Evolutionary conservation across 345 rosid species (phyloP).

Genomic region (Salix viminalis): DNA sequence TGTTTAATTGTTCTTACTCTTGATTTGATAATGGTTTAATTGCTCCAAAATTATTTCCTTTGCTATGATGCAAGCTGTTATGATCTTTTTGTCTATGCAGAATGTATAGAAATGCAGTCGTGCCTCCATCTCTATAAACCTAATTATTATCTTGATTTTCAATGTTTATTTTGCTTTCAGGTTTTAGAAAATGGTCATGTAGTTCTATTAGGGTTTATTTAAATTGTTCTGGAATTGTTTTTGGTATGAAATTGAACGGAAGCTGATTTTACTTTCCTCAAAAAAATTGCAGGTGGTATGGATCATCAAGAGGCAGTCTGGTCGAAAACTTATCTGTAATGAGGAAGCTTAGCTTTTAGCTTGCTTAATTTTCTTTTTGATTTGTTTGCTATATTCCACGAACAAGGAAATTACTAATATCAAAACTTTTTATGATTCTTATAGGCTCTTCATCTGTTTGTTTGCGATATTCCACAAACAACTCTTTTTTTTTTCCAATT

Average conservation of each 20-base stretch:
- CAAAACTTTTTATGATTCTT: neutral
- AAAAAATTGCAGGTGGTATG: neutral
- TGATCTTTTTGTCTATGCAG: neutral
- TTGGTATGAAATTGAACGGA: neutral
- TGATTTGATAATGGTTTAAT: too few relatives aligned
- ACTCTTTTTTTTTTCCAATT: too few relatives aligned
- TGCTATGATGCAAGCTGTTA: neutral
- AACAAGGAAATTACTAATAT: neutral
- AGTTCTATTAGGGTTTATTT: neutral
- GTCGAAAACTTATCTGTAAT: neutral
- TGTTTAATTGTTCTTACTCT: too few relatives aligned
- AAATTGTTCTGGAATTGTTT: neutral
- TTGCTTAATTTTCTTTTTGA: neutral
- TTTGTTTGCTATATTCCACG: neutral
- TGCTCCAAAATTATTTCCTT: too few relatives aligned
- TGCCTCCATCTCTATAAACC: neutral
- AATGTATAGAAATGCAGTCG: neutral
- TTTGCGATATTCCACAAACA: neutral
- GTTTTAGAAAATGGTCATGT: neutral
- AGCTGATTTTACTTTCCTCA: neutral
- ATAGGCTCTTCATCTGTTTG: neutral
- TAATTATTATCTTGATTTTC: neutral
- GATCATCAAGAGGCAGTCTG: neutral
- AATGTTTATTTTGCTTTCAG: neutral
- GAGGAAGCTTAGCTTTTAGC: conserved; percentile 10